Conservation (phyloP, 257 asterid genomes). For the Solanum dulcamara region DNA sequence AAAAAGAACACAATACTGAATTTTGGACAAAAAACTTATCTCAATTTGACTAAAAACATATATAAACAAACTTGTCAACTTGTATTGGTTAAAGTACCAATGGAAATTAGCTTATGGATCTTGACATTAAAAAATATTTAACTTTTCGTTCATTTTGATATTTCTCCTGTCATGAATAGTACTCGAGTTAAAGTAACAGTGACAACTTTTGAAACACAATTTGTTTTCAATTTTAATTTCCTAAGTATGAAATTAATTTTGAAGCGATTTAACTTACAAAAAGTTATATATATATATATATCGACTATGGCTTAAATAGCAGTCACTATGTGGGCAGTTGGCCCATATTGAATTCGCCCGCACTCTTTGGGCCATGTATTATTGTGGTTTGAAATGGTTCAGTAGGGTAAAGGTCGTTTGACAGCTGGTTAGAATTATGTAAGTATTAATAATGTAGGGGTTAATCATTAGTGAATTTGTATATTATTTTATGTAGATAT, state of each 20-base stretch:
- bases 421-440: too few relatives aligned
- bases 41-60: background rate
- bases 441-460: too few relatives aligned
- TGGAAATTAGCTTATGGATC: background rate
- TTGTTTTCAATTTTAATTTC: background rate
- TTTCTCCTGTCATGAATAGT: background rate
- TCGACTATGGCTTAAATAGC: background rate
- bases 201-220: background rate
- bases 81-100: background rate
- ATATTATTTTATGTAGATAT: too few relatives aligned
- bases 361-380: background rate
- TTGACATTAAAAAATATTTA: background rate
- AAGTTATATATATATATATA: background rate
- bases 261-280: background rate
- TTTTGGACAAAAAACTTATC: background rate
- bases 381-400: too few relatives aligned
- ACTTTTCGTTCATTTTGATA: background rate
- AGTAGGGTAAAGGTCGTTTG: too few relatives aligned
- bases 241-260: background rate
- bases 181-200: background rate
- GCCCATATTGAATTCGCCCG: background rate
- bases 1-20: background rate
- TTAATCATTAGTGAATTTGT: too few relatives aligned
- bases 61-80: background rate
- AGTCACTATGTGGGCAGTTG: background rate